Conservation (phyloP, 345 rosid genomes). For the Punica granatum region DNA sequence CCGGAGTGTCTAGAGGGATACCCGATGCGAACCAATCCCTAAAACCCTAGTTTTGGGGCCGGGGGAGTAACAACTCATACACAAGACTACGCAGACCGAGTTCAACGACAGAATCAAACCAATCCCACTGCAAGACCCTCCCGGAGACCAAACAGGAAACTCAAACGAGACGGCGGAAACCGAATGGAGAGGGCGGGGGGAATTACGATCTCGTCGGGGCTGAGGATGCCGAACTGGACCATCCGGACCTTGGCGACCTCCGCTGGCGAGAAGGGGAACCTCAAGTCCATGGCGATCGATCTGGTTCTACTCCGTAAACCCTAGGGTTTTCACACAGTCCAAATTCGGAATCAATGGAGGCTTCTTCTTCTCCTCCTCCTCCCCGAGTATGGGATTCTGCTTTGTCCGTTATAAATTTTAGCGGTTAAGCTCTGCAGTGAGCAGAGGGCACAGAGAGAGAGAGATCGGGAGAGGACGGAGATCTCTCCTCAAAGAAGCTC, state of each 20-base stretch:
- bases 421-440: conserved; percentile 1
- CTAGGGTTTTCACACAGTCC: too few relatives aligned
- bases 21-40: too few relatives aligned
- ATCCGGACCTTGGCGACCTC: conserved; percentile 86
- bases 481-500: background rate
- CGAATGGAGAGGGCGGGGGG: background rate
- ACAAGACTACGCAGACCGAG: background rate
- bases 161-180: background rate
- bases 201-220: conserved; percentile 94
- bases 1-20: background rate
- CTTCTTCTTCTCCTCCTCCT: too few relatives aligned
- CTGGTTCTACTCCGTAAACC: conserved; percentile 1
- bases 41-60: too few relatives aligned
- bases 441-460: background rate
- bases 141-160: background rate
- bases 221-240: conserved; percentile 92
- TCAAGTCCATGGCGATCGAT: conserved; percentile 34
- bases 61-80: too few relatives aligned
- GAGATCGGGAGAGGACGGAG: background rate
- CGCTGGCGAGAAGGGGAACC: conserved; percentile 86
- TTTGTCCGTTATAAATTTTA: background rate
- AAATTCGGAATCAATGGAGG: too few relatives aligned
- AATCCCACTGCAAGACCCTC: background rate
- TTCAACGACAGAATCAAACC: background rate
- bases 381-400: too few relatives aligned